phyloP scores from a whole-genome alignment of 164 flowering plant genomes.

The Sextonia rubra region DNA sequence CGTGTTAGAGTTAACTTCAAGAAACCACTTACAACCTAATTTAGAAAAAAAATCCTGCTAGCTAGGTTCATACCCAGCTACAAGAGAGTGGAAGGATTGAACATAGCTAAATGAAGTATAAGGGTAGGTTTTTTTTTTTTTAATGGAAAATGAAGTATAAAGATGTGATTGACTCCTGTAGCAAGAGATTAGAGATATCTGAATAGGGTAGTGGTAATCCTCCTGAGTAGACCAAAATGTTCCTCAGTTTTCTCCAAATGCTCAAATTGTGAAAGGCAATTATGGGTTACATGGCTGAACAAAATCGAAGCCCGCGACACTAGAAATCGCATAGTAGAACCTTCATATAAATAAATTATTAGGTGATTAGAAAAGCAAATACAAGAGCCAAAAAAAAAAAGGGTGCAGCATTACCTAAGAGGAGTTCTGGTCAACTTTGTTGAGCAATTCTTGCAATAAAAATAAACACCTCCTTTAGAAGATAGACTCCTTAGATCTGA shows the following conservation, averaged over 20 bases:
- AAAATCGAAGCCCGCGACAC: neutral
- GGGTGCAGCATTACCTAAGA: conserved; percentile 40
- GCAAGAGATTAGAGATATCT: no score
- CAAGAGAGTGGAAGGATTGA: no score
- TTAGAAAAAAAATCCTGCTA: no score
- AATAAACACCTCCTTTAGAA: conserved; percentile 45
- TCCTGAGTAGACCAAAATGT: no score
- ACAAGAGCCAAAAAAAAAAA: neutral
- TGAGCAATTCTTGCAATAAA: conserved; percentile 80
- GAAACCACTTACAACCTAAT: neutral
- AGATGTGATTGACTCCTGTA: no score
- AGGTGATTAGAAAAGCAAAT: neutral
- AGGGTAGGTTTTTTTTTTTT: no score
- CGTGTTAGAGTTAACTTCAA: conserved; percentile 2
- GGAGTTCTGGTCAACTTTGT: conserved; percentile 48
- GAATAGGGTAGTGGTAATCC: no score
- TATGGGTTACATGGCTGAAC: neutral
- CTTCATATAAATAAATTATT: no score
- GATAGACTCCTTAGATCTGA: conserved; percentile 54
- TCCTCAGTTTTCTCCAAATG: no score
- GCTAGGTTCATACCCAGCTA: no score
- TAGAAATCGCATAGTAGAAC: neutral
- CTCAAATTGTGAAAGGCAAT: neutral
- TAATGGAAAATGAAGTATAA: no score
- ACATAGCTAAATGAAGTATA: no score